Percentiles rank a stretch among this genome's conserved stretches.
These are phyloP conservation scores for Ophiocordyceps camponoti-leonardi DNA, from an alignment of 2,329 filamentous ascomycete species.

Conservation along the genomic window DNA sequence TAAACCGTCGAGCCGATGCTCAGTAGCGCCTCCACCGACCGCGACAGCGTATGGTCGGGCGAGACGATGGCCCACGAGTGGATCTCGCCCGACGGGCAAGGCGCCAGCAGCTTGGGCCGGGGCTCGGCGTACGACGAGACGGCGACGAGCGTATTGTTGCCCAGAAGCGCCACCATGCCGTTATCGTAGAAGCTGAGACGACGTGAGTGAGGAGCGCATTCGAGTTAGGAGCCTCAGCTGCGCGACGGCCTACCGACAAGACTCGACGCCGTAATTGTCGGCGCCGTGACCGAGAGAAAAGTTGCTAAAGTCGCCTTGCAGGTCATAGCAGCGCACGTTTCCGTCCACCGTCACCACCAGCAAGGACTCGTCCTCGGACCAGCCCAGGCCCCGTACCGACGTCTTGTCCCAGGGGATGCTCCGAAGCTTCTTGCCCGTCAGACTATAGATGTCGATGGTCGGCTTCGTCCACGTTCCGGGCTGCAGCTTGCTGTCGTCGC, in stretches of 20 bases:
- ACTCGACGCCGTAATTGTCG: constrained; percentile 71
- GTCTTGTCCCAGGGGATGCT: constrained; percentile 86
- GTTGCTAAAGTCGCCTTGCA: constrained; percentile 90
- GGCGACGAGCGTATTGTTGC: constrained; percentile 71
- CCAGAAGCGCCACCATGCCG: constrained; percentile 83
- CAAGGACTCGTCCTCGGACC: constrained; percentile 90
- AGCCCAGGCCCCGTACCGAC: constrained; percentile 72
- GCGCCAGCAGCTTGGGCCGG: constrained; percentile 64
- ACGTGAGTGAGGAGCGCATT: background rate
- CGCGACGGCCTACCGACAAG: constrained; percentile 43
- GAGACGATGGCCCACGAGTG: constrained; percentile 82
- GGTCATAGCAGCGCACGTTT: constrained; percentile 74
- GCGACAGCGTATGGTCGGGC: constrained; percentile 72
- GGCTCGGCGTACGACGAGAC: constrained; percentile 88
- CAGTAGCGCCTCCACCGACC: constrained; percentile 81
- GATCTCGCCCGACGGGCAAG: constrained; percentile 60
- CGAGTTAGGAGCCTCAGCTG: too few relatives aligned
- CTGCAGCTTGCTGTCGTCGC: constrained; percentile 72
- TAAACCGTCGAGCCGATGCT: constrained; percentile 74
- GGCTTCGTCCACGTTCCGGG: constrained; percentile 56
- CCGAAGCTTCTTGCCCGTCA: constrained; percentile 73
- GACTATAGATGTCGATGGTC: constrained; percentile 87
- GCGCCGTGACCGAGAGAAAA: constrained; percentile 83
- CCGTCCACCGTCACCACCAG: constrained; percentile 81
- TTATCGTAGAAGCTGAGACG: constrained; percentile 55